These are phyloP conservation scores for Microsporum audouinii DNA, from an alignment of 2,329 filamentous ascomycete species.

Conservation along the genomic window DNA sequence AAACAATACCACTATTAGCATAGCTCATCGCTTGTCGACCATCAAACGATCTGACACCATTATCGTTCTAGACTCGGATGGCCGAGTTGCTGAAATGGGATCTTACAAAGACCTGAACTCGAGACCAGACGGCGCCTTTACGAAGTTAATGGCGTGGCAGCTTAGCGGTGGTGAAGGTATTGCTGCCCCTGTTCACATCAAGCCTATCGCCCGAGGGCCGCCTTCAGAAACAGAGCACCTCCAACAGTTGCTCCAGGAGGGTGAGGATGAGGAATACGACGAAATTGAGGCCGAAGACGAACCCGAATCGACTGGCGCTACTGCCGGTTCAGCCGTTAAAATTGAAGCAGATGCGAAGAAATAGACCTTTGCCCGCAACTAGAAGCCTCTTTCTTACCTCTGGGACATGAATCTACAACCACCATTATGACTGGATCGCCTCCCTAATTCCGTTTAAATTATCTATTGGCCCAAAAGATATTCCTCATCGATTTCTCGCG, in stretches of 20 bases:
- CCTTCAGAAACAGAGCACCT: conserved; percentile 42
- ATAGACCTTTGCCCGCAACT: background rate
- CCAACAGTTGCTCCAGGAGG: conserved; percentile 31
- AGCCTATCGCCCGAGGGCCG: conserved; percentile 20
- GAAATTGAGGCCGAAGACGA: conserved; percentile 16
- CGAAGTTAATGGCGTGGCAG: conserved; percentile 97
- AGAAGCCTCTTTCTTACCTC: background rate
- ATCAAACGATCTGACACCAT: conserved; percentile 94
- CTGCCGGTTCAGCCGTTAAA: conserved; percentile 5
- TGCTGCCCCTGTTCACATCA: conserved; percentile 14
- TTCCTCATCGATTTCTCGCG: background rate
- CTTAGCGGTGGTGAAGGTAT: conserved; percentile 65
- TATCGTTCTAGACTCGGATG: conserved; percentile 78
- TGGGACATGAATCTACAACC: background rate
- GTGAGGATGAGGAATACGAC: conserved; percentile 26
- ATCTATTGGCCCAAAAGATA: background rate
- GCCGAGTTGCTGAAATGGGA: conserved; percentile 81
- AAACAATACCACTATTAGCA: conserved; percentile 92
- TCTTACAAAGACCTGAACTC: conserved; percentile 66
- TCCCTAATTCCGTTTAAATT: background rate
- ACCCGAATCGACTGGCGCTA: background rate
- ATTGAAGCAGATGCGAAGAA: background rate
- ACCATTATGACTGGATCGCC: background rate
- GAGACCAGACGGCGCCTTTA: conserved; percentile 71
- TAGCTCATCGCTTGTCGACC: conserved; percentile 87